phyloP scores from a whole-genome alignment of 2,329 filamentous ascomycete species.

The Colletotrichum sp. region DNA sequence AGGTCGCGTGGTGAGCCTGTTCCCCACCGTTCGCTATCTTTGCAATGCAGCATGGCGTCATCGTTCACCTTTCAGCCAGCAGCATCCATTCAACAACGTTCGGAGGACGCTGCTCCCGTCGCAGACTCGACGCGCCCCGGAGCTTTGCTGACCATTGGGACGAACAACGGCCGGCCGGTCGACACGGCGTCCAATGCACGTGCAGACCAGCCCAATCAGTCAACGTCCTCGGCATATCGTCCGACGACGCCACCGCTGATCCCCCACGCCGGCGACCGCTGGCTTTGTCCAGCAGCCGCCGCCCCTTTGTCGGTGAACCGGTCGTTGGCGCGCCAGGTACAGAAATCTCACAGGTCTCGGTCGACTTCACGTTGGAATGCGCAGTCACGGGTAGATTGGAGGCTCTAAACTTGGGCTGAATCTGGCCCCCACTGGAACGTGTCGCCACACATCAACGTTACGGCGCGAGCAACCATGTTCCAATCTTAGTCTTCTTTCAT shows the following conservation, averaged over 20 bases:
- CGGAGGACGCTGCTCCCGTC: not conserved
- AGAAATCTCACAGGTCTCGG: not conserved
- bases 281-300: not conserved
- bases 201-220: not conserved
- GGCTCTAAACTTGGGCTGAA: not conserved
- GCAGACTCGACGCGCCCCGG: not conserved
- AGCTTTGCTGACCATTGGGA: not conserved
- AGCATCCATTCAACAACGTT: not conserved
- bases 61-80: not conserved
- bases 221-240: not conserved
- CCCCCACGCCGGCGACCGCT: not conserved
- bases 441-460: not conserved
- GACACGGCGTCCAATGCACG: not conserved
- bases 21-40: not conserved
- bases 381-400: not conserved
- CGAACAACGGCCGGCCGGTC: not conserved
- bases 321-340: not conserved
- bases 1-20: slow-evolving; percentile 1
- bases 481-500: not conserved
- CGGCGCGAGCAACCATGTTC: not conserved
- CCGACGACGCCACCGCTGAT: not conserved
- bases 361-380: not conserved
- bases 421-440: not conserved
- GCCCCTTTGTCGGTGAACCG: not conserved
- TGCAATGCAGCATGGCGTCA: slow-evolving; percentile 16